These are phyloP conservation scores for Zalaria obscura DNA, from an alignment of 2,329 filamentous ascomycete species.

Conservation along the genomic window DNA sequence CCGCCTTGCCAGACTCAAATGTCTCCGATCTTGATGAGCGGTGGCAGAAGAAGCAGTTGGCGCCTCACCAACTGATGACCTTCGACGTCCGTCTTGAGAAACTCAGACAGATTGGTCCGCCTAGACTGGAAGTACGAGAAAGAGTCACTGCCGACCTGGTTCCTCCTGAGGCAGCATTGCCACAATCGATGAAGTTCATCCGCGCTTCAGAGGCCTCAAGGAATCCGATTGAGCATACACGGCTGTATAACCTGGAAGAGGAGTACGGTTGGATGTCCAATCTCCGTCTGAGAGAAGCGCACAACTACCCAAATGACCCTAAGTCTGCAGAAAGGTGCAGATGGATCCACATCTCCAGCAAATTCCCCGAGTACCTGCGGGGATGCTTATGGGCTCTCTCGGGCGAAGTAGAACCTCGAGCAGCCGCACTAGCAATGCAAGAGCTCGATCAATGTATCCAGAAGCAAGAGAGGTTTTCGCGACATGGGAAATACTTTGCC, in stretches of 20 bases:
- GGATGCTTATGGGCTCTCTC: constrained; percentile 13
- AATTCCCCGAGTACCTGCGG: constrained; percentile 24
- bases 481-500: constrained; percentile 28
- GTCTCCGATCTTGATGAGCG: no score
- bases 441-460: constrained; percentile 22
- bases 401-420: constrained; percentile 8
- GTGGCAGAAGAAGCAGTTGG: constrained; percentile 24
- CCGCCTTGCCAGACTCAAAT: no score
- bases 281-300: constrained; percentile 19
- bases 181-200: constrained; percentile 9
- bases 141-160: constrained; percentile 19
- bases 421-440: constrained; percentile 8
- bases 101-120: constrained; percentile 16
- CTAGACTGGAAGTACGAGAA: constrained; percentile 25
- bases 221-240: constrained; percentile 22
- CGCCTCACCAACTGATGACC: constrained; percentile 24
- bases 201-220: constrained; percentile 11
- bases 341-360: constrained; percentile 30
- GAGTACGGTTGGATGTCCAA: constrained; percentile 30
- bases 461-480: constrained; percentile 27
- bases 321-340: constrained; percentile 19
- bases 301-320: constrained; percentile 15
- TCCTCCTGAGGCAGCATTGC: constrained; percentile 12
- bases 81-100: constrained; percentile 24
- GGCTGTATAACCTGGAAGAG: constrained; percentile 18